Conservation (phyloP, 352 stramenopile species). For the Globisporangium middletonii region DNA sequence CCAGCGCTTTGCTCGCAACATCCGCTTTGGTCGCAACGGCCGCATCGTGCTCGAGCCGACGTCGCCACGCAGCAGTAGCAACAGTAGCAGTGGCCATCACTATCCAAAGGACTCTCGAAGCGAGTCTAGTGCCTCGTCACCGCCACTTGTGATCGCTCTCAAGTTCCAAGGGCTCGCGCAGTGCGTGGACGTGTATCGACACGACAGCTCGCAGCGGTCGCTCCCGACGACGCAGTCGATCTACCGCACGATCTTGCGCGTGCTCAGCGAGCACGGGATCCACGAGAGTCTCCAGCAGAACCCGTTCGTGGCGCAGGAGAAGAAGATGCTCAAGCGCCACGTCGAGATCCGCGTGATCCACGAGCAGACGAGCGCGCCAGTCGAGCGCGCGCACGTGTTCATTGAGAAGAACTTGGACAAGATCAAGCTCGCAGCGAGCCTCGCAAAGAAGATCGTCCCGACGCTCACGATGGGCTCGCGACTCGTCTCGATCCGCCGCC, state of each 20-base stretch:
- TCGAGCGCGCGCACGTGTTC: slow-evolving; percentile 50
- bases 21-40: slow-evolving; percentile 59
- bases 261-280: slow-evolving; percentile 43
- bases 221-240: slow-evolving; percentile 50
- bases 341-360: slow-evolving; percentile 49
- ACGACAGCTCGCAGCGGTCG: slow-evolving; percentile 18
- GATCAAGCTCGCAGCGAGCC: slow-evolving; percentile 26
- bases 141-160: slow-evolving; percentile 27
- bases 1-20: slow-evolving; percentile 40
- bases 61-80: neutral
- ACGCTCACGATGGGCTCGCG: slow-evolving; percentile 60
- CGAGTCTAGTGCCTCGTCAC: neutral
- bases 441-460: slow-evolving; percentile 56
- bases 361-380: slow-evolving; percentile 37
- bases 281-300: slow-evolving; percentile 69
- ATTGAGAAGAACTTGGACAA: slow-evolving; percentile 50
- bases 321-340: slow-evolving; percentile 30
- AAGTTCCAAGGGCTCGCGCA: slow-evolving; percentile 31
- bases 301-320: slow-evolving; percentile 38
- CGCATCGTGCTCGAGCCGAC: slow-evolving; percentile 32
- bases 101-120: neutral
- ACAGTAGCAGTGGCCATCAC: too few species aligned
- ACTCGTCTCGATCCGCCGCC: slow-evolving; percentile 51
- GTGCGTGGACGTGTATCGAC: slow-evolving; percentile 41
- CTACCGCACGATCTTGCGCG: slow-evolving; percentile 37